Base-by-base conservation (phyloP, 768 basidiomycete species). In the Suillus bovinus region DNA sequence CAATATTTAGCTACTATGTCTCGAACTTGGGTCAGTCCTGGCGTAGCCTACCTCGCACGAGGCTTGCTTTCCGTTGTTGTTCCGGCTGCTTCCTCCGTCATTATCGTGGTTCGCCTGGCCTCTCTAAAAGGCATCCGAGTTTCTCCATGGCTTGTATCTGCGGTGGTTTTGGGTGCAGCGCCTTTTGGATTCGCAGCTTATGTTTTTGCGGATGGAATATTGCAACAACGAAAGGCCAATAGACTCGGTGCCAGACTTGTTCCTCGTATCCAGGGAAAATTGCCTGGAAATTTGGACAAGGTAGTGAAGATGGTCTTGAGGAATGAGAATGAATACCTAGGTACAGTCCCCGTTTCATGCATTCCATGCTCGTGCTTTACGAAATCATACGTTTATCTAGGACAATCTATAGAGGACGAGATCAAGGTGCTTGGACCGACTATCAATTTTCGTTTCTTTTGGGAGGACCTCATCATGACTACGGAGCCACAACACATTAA, bases 391-490 rank as follows among this genome's bases (percentile, higher is more conserved):
- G 16, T 3, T 22, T 56, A 10, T 44, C 2, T 60, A 79, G 77
- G 71, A n/a, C 58, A 67, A 1, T 31, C 47, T n/a, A 0, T 72
- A 11, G 52, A 66, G 44, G 71, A 76, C 4, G 68, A 71, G 44
- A 63, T 71, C 13, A 53, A 69, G 5, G 34, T 64, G 39, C 61
- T 69, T 17, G 76, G 76, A 20, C 72, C 53, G 27, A 69, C 61
- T 52, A 58, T 80, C 59, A 84, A 86, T 64, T 24, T 85, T 61
- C 71, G 79, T 7, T 70, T 82, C 38, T 60, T 86, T 22, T 85
- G 84, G 82, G 76, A 79, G 22, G 78, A 83, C 61, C 33, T 81
- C 24, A 67, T 84, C 42, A 61, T 87, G 36, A 87, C 86, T 0
- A 71, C 72, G 0, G 79, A 76, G 27, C 86, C 86, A 0, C 81